phyloP scores from a whole-genome alignment of 106 monocot genomes.

The Acorus gramineus region DNA sequence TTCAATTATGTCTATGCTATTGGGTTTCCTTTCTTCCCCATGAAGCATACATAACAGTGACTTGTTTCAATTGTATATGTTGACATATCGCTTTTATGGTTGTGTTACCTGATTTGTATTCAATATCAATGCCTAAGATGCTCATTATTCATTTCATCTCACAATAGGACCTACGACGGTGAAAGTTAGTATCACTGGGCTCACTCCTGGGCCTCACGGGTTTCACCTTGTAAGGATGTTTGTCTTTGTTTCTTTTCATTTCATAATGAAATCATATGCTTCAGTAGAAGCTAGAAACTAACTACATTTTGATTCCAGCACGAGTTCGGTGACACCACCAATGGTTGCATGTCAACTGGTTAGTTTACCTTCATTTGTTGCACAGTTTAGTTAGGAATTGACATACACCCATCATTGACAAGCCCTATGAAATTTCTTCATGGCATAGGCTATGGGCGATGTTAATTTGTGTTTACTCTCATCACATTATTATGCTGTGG shows the following conservation, averaged over 20 bases:
- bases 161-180: constrained; percentile 51
- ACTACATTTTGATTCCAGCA: constrained; percentile 23
- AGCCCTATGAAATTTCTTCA: background rate
- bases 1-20: too few relatives aligned
- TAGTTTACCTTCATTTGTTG: background rate
- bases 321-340: constrained; percentile 63
- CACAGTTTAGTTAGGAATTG: background rate
- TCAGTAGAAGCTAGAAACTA: background rate
- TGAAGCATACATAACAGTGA: too few relatives aligned
- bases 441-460: too few relatives aligned
- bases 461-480: too few relatives aligned
- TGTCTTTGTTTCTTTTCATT: background rate
- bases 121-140: too few relatives aligned
- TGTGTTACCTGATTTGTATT: too few relatives aligned
- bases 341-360: constrained; percentile 86
- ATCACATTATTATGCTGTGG: too few relatives aligned
- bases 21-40: too few relatives aligned
- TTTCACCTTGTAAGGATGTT: constrained; percentile 49
- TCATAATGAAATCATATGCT: background rate
- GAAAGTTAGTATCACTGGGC: constrained; percentile 47
- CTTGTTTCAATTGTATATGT: too few relatives aligned
- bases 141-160: background rate
- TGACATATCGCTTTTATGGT: too few relatives aligned
- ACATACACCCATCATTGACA: too few relatives aligned
- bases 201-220: constrained; percentile 59